These are phyloP conservation scores for Amanita jacksonii DNA, from an alignment of 768 basidiomycete genomes.

Conservation along the genomic window DNA sequence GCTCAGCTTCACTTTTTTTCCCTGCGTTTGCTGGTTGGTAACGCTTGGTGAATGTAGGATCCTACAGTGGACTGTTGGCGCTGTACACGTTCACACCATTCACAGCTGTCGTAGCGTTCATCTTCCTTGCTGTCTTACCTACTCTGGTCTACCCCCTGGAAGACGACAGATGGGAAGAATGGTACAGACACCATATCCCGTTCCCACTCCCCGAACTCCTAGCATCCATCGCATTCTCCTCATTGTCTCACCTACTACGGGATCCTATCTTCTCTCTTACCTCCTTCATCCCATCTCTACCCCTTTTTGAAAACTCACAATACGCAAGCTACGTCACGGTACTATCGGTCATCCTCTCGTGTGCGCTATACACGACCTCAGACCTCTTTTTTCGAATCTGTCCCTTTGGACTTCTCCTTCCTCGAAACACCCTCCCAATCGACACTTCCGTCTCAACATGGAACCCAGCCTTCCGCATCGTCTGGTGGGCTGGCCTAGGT, in stretches of 20 bases:
- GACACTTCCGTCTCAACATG: conserved; percentile 43
- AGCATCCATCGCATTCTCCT: conserved; percentile 51
- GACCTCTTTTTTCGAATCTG: conserved; percentile 46
- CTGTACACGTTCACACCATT: conserved; percentile 54
- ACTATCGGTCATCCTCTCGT: conserved; percentile 27
- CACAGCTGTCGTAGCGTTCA: conserved; percentile 38
- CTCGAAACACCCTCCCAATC: conserved; percentile 15
- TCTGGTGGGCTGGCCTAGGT: conserved; percentile 74
- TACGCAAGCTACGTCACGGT: conserved; percentile 1
- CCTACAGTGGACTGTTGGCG: conserved; percentile 45
- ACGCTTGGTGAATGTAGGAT: conserved; percentile 33
- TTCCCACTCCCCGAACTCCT: conserved; percentile 60
- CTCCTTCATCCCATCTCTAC: conserved; percentile 18
- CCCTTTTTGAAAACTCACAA: conserved; percentile 18
- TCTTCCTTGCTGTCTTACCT: conserved; percentile 42
- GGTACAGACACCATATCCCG: conserved; percentile 41
- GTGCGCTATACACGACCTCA: conserved; percentile 37
- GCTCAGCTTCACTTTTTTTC: conserved; percentile 1
- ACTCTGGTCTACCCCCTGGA: conserved; percentile 35
- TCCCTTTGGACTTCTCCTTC: conserved; percentile 40
- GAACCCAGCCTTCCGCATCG: conserved; percentile 48
- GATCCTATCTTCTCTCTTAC: conserved; percentile 34
- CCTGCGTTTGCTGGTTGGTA: conserved; percentile 7
- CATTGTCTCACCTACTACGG: conserved; percentile 44
- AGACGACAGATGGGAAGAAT: conserved; percentile 20